A percentile compares a stretch with the other conserved stretches of the same genome.
Evolutionary conservation across 108 stramenopile species (phyloP).

Genomic region (Fistulifera pelliculosa): DNA sequence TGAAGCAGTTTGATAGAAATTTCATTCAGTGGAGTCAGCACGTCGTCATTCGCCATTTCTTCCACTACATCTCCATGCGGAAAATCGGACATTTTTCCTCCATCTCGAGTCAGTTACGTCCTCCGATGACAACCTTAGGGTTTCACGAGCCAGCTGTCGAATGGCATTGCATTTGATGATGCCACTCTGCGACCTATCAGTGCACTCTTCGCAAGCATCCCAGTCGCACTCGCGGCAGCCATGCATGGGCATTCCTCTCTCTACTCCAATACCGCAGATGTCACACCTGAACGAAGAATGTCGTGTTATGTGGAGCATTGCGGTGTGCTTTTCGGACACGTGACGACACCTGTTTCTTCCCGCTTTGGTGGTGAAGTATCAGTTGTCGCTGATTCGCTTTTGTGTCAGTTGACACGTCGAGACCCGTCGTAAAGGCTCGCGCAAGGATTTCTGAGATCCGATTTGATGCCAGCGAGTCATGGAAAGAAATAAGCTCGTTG

Average conservation of each 20-base stretch:
- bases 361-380: background rate
- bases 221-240: conserved; percentile 48
- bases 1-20: conserved; percentile 13
- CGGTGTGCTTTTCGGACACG: conserved; percentile 33
- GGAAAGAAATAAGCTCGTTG: conserved; percentile 18
- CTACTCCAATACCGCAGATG: conserved; percentile 43
- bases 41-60: background rate
- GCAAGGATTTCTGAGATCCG: conserved; percentile 12
- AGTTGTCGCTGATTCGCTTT: background rate
- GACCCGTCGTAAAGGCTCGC: background rate
- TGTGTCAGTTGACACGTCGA: background rate
- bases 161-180: conserved; percentile 27
- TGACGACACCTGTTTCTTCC: conserved; percentile 10
- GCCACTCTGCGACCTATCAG: conserved; percentile 37
- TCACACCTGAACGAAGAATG: conserved; percentile 48
- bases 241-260: conserved; percentile 36
- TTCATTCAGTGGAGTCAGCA: background rate
- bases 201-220: conserved; percentile 43
- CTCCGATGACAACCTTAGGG: background rate
- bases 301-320: conserved; percentile 32
- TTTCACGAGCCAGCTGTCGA: conserved; percentile 14
- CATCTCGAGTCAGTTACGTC: conserved; percentile 2
- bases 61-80: background rate
- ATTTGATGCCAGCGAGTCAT: conserved; percentile 20
- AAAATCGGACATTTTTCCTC: conserved; percentile 1